phyloP scores from a whole-genome alignment of 306 rosid genomes.

The Biancaea sappan region DNA sequence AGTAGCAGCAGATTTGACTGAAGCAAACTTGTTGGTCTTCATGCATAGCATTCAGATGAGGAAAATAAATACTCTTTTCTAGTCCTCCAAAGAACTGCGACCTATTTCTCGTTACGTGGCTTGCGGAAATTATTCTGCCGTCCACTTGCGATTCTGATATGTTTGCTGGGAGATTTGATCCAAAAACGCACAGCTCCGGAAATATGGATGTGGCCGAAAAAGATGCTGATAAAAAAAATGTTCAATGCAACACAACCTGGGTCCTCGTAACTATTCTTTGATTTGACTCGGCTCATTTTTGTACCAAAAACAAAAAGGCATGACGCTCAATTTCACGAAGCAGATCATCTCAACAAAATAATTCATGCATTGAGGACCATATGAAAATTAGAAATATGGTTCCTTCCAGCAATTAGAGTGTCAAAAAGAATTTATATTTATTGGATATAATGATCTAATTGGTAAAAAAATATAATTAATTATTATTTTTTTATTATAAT shows the following conservation, averaged over 20 bases:
- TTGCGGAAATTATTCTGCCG: not conserved
- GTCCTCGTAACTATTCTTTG: not conserved
- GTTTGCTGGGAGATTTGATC: not conserved
- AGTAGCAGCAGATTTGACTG: not conserved
- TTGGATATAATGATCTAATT: too few relatives aligned
- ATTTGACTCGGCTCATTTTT: not conserved
- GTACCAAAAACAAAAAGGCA: not conserved
- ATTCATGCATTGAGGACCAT: not conserved
- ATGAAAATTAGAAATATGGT: not conserved
- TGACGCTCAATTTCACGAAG: not conserved
- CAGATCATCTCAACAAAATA: not conserved
- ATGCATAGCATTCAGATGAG: not conserved
- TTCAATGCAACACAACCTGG: not conserved
- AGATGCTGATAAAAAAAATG: not conserved
- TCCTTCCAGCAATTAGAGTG: too few relatives aligned
- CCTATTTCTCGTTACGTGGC: not conserved
- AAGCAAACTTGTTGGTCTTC: not conserved
- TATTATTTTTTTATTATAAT: too few relatives aligned
- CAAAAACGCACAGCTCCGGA: not conserved
- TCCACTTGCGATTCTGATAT: not conserved
- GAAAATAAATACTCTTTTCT: not conserved
- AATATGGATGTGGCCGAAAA: not conserved
- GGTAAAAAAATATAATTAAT: too few relatives aligned
- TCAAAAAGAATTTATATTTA: too few relatives aligned
- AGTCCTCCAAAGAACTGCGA: not conserved